Evolutionary conservation across 2,329 filamentous ascomycete genomes (phyloP), one percentile per base, ranked within the genome.

Genomic region (Trichoderma koningiopsis): DNA sequence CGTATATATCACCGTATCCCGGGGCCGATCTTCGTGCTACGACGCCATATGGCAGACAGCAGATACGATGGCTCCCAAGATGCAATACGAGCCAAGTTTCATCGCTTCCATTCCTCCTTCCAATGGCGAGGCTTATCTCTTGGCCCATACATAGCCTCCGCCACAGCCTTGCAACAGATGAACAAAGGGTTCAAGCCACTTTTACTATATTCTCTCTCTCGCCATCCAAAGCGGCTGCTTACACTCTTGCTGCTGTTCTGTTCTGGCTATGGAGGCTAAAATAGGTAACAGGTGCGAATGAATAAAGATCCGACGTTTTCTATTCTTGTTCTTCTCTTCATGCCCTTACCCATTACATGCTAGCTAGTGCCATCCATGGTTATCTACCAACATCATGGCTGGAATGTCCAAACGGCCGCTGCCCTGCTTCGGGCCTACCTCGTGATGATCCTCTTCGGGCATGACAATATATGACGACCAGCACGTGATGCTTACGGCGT

Each of bases 371-470:
- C 29, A 56, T n/a, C 47, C 22, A 24, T 22, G 16, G 7, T 2
- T 8, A 29, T n/a, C 58, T 49, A 52, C 59, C 47, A 62, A 33
- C 37, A 47, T 63, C 60, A 14, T 31, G 47, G 29, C 31, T 53
- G 60, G 47, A 63, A 63, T 63, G 43, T 29, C 52, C 60, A 53
- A 43, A 63, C 60, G 31, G 55, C 19, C 31, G 33, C 29, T 29
- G 19, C 16, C 53, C 16, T 61, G 40, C 59, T 49, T 49, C 27
- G n/a, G 43, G 59, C 59, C 33, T 49, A 40, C 19, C 60, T 53
- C 60, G 60, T 63, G 60, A 53, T 24, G 60, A 63, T 35, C 59
- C 59, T 49, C 16, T 24, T 24, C 1, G n/a, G 55, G n/a, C 55
- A 14, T 22, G 56, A 40, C 24, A 37, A 4, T 7, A 5, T 22